phyloP scores from a whole-genome alignment of 371 early-diverging fungal genomes.

The Thermomucor indicae-seudaticae region DNA sequence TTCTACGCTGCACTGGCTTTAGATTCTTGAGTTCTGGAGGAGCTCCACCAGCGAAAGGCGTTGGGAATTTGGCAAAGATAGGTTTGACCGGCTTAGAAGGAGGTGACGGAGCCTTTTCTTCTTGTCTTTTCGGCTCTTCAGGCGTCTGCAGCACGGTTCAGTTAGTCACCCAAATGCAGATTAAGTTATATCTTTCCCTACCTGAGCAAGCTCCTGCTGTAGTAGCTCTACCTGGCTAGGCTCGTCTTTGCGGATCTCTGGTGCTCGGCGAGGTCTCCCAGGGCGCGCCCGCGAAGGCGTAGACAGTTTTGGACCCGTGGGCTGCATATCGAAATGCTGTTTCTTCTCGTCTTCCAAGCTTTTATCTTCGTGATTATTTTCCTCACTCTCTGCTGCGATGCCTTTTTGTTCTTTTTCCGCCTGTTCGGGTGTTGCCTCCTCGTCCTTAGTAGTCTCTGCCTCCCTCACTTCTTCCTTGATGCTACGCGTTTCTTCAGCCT shows the following conservation, averaged over 20 bases:
- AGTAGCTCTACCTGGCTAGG: conserved; percentile 44
- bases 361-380: conserved; percentile 5
- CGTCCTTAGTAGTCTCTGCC: too few relatives aligned
- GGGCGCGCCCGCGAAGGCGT: conserved; percentile 26
- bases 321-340: conserved; percentile 18
- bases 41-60: conserved; percentile 52
- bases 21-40: conserved; percentile 34
- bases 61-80: conserved; percentile 63
- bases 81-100: conserved; percentile 61
- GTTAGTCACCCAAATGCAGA: neutral
- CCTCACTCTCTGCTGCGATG: conserved; percentile 3
- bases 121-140: conserved; percentile 13
- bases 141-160: conserved; percentile 2
- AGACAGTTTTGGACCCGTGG: conserved; percentile 42
- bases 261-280: conserved; percentile 27
- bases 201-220: conserved; percentile 31
- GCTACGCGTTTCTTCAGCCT: conserved; percentile 6
- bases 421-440: neutral
- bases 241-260: conserved; percentile 14
- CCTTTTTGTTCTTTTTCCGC: too few relatives aligned
- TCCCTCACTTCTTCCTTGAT: too few relatives aligned
- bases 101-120: conserved; percentile 22
- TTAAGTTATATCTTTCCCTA: conserved; percentile 4
- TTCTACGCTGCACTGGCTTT: conserved; percentile 38
- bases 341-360: conserved; percentile 6